phyloP scores from a whole-genome alignment of 129 eudicot genomes.

The Chrysanthemum makinoi region DNA sequence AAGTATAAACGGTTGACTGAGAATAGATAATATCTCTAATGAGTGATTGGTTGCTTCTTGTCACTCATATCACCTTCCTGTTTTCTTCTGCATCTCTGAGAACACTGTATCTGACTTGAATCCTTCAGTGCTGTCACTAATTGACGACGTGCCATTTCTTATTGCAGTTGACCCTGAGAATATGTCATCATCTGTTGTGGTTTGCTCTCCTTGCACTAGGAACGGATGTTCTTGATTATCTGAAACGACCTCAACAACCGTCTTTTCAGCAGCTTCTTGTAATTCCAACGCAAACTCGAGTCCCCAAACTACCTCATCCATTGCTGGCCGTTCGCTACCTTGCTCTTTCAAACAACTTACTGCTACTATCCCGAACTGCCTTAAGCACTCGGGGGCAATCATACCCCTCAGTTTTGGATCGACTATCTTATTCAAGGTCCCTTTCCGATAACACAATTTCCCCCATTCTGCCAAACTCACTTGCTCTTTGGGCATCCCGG shows the following conservation, averaged over 20 bases:
- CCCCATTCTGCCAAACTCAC: constrained; percentile 37
- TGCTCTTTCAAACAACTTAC: constrained; percentile 23
- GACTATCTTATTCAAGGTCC: constrained; percentile 14
- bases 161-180: constrained; percentile 21
- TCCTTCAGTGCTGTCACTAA: constrained; percentile 18
- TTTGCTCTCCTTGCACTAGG: constrained; percentile 13
- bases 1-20: not conserved
- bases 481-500: constrained; percentile 24
- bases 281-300: constrained; percentile 30
- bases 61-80: constrained; percentile 22
- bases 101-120: constrained; percentile 35
- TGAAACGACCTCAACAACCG: not conserved
- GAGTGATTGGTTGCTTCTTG: not conserved
- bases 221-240: constrained; percentile 21
- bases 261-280: constrained; percentile 30
- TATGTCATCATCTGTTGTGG: constrained; percentile 23
- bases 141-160: constrained; percentile 17
- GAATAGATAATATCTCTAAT: not conserved
- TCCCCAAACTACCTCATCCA: constrained; percentile 35
- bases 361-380: constrained; percentile 37
- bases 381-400: constrained; percentile 31
- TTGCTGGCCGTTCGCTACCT: constrained; percentile 24
- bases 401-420: constrained; percentile 26
- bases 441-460: constrained; percentile 20
- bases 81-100: constrained; percentile 29